phyloP scores from a whole-genome alignment of 1,284 basidiomycete genomes.

The Mycena sp. region DNA sequence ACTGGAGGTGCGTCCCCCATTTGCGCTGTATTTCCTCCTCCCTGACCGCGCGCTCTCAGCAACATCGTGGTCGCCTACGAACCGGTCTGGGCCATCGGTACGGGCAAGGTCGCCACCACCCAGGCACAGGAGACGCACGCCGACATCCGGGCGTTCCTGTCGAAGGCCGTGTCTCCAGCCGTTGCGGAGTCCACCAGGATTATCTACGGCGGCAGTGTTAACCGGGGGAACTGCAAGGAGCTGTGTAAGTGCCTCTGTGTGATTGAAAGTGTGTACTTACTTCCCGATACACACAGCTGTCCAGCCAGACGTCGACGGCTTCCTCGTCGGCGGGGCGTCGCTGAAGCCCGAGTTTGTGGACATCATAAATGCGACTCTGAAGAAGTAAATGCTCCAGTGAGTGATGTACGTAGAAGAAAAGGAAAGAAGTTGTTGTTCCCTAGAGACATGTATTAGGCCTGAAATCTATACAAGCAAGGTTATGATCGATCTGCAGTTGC shows the following conservation, averaged over 20 bases:
- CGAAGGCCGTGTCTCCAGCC: constrained; percentile 67
- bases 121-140: constrained; percentile 95
- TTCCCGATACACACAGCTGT: constrained; percentile 53
- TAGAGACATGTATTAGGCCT: constrained; percentile 13
- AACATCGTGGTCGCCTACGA: constrained; percentile 96
- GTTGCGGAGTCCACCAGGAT: constrained; percentile 86
- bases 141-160: constrained; percentile 84
- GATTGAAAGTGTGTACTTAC: not conserved
- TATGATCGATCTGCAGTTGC: too few species aligned
- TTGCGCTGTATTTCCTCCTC: not conserved
- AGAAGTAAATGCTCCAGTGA: not conserved
- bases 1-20: constrained; percentile 78
- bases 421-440: constrained; percentile 8
- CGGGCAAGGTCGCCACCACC: constrained; percentile 93
- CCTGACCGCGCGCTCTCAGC: constrained; percentile 17
- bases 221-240: constrained; percentile 87
- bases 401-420: not conserved
- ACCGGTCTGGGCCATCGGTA: constrained; percentile 99
- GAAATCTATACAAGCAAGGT: too few species aligned
- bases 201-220: constrained; percentile 97
- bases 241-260: constrained; percentile 63
- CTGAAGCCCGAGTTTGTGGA: constrained; percentile 96
- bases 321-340: constrained; percentile 97
- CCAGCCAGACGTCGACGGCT: constrained; percentile 94
- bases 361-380: constrained; percentile 80